Evolutionary conservation across 2,329 filamentous ascomycete genomes (phyloP), one percentile per base, ranked within the genome.

Genomic region (Colletotrichum tropicale): DNA sequence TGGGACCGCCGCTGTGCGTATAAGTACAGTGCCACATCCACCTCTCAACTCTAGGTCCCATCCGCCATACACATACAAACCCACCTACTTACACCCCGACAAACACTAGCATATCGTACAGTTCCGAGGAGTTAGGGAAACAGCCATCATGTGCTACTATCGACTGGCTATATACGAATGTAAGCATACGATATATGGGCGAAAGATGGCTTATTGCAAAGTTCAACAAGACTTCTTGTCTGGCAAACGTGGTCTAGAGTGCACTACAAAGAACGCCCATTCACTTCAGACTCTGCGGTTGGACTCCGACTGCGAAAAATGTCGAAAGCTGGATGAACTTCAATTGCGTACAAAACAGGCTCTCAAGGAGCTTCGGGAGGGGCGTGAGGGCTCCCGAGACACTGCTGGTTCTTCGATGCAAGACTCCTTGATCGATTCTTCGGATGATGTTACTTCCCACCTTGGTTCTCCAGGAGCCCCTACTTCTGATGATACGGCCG

Each of bases 341-440:
- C 58, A 43, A 34, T 6, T 15, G 9, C 69, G 70, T 30, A 55
- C 70, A 10, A 56, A 61, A n/a, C n/a, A 64, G 16, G 66, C 52
- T 9, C 38, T 77, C 16, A 26, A 43, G 24, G 30, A 56, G 12
- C 32, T 76, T n/a, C 58, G 12, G 13, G 24, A 77, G 30, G 72
- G 48, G 26, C 55, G 61, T 21, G n/a, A 61, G 18, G 34, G 16
- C n/a, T 18, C 55, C 18, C n/a, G 16, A 30, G 36, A 38, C 13
- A 34, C 30, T 66, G 67, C 69, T 77, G 77, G 76, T 76, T 78
- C 69, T 75, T 68, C 64, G 65, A n/a, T 77, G 78, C 30, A 80
- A 67, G 89, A 85, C 5, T 66, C 34, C 4, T 64, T 32, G 32
- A 16, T 26, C 36, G n/a, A 15, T 38, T 64, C n/a, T 36, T 64